Conservation (phyloP, 106 monocot genomes). For the Phalaenopsis equestris region DNA sequence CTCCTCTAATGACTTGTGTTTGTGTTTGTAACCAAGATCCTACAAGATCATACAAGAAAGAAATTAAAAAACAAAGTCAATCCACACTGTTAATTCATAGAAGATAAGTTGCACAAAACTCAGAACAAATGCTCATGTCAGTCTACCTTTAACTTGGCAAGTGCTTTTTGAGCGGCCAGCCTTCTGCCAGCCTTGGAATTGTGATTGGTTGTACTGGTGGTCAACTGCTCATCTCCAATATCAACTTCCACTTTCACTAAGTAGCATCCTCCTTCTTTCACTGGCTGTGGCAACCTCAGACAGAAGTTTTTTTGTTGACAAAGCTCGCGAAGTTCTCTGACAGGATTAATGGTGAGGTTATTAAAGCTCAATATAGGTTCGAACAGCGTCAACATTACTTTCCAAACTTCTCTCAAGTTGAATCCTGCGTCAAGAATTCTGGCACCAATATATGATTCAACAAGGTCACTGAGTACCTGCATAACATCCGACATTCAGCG, state of each 20-base stretch:
- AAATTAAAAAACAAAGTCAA: neutral
- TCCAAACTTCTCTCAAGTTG: conserved; percentile 60
- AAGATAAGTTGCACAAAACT: conserved; percentile 3
- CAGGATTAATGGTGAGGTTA: conserved; percentile 38
- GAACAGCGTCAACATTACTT: conserved; percentile 48
- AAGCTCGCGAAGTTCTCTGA: conserved; percentile 83
- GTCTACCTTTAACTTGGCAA: conserved; percentile 68
- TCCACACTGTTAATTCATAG: neutral
- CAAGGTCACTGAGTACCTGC: conserved; percentile 89
- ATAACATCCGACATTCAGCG: neutral
- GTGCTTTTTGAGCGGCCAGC: conserved; percentile 61
- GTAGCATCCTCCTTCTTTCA: conserved; percentile 25
- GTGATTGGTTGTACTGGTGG: conserved; percentile 31
- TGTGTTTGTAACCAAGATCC: conserved; percentile 65
- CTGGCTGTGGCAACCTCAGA: conserved; percentile 33
- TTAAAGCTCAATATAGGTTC: conserved; percentile 46
- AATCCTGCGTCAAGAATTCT: conserved; percentile 85
- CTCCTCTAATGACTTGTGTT: conserved; percentile 69
- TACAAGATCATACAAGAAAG: conserved; percentile 11
- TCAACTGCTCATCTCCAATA: conserved; percentile 21
- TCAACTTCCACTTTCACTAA: conserved; percentile 47
- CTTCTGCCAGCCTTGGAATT: conserved; percentile 71
- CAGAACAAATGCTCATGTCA: neutral
- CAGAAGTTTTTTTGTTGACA: conserved; percentile 54
- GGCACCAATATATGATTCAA: conserved; percentile 92